A percentile compares a stretch with the other conserved stretches of the same genome.
phyloP scores from a whole-genome alignment of 176 grass and related monocot genomes.

The Saccharum officinarum region DNA sequence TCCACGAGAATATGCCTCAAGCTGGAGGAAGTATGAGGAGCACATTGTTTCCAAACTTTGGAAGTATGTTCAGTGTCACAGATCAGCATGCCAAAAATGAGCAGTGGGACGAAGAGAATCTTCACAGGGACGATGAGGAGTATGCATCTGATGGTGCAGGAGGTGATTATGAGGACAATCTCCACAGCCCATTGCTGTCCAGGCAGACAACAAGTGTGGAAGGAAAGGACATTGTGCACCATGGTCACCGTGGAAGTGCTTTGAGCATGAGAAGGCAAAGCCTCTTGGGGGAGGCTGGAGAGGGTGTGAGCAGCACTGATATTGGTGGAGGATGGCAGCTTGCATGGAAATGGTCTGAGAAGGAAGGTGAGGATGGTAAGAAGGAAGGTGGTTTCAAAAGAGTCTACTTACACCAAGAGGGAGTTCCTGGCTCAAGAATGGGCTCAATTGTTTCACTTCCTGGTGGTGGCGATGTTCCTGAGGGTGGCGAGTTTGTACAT shows the following conservation, averaged over 20 bases:
- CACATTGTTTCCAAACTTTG: slow-evolving; percentile 86
- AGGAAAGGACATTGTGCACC: slow-evolving; percentile 58
- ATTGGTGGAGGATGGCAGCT: slow-evolving; percentile 94
- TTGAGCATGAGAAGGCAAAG: slow-evolving; percentile 62
- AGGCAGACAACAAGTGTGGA: slow-evolving; percentile 67
- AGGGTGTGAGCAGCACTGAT: slow-evolving; percentile 73
- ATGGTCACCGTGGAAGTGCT: slow-evolving; percentile 49
- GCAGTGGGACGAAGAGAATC: slow-evolving; percentile 91
- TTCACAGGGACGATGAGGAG: slow-evolving; percentile 71
- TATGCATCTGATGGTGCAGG: slow-evolving; percentile 72
- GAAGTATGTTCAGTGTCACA: slow-evolving; percentile 89
- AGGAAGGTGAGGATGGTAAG: slow-evolving; percentile 68
- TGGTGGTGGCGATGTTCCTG: slow-evolving; percentile 51
- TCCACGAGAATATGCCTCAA: slow-evolving; percentile 84
- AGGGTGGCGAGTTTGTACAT: slow-evolving; percentile 62
- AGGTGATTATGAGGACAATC: slow-evolving; percentile 66
- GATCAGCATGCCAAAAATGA: slow-evolving; percentile 72
- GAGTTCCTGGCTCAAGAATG: slow-evolving; percentile 57
- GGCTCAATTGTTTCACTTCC: slow-evolving; percentile 71
- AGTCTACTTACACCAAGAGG: slow-evolving; percentile 88
- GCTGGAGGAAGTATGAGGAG: slow-evolving; percentile 82
- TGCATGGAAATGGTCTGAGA: slow-evolving; percentile 86
- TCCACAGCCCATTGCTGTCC: slow-evolving; percentile 77
- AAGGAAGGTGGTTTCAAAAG: slow-evolving; percentile 83
- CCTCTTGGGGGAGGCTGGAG: slow-evolving; percentile 57